Percentiles rank a stretch among this genome's conserved stretches.
phyloP scores from a whole-genome alignment of 2,329 filamentous ascomycete genomes.

The Neonectria magnoliae region DNA sequence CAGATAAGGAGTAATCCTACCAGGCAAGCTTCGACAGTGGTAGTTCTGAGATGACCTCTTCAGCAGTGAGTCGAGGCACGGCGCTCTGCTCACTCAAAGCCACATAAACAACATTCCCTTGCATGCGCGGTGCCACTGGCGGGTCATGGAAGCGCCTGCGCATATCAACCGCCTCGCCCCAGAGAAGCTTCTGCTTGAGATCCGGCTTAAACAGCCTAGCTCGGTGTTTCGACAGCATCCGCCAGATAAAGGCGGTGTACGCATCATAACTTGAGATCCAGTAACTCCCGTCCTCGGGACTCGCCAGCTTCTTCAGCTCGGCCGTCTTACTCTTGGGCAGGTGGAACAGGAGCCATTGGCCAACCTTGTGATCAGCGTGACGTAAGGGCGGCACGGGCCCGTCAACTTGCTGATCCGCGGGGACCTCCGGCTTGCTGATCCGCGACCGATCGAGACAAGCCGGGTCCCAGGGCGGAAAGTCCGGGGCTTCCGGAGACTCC shows the following conservation, averaged over 20 bases:
- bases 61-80: neutral
- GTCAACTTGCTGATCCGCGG: slow-evolving; percentile 44
- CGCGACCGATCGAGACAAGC: slow-evolving; percentile 47
- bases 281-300: slow-evolving; percentile 42
- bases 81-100: neutral
- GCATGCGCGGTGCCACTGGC: neutral
- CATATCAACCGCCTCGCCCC: neutral
- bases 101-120: neutral
- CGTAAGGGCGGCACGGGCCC: slow-evolving; percentile 41
- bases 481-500: slow-evolving; percentile 28
- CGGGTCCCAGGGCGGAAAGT: slow-evolving; percentile 48
- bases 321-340: slow-evolving; percentile 54
- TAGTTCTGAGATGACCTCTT: neutral
- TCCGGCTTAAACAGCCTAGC: neutral
- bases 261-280: slow-evolving; percentile 58
- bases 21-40: neutral
- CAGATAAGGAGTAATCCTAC: neutral
- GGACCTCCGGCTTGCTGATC: slow-evolving; percentile 41
- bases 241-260: slow-evolving; percentile 52
- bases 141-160: neutral
- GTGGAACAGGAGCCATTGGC: slow-evolving; percentile 50
- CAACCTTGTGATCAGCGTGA: slow-evolving; percentile 41
- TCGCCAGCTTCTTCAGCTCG: slow-evolving; percentile 50
- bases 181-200: neutral
- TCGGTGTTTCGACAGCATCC: slow-evolving; percentile 36